Evolutionary conservation across 2,329 filamentous ascomycete genomes (phyloP).

Genomic region (Aureobasidium pullulans): DNA sequence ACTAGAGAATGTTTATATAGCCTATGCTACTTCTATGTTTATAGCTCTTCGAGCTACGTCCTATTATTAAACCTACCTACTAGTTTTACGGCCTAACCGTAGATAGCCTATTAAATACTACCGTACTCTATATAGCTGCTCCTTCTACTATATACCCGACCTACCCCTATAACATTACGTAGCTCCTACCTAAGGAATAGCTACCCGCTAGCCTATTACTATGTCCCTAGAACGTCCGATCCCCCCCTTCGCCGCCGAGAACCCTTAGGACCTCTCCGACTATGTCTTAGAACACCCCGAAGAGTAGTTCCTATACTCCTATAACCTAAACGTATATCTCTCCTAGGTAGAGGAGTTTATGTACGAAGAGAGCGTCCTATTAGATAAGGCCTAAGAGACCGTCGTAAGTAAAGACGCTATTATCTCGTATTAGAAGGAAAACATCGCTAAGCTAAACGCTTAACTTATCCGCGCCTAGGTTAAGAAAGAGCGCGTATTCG

Average conservation of each 20-base stretch:
- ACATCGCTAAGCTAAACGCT: neutral
- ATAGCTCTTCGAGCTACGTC: too few relatives aligned
- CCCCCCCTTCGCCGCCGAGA: neutral
- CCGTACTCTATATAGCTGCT: neutral
- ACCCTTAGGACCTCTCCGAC: neutral
- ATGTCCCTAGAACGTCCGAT: neutral
- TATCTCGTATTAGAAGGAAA: neutral
- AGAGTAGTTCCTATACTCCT: neutral
- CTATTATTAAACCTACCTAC: too few relatives aligned
- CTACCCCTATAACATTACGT: neutral
- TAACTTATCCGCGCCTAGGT: neutral
- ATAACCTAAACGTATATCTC: neutral
- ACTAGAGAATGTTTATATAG: too few relatives aligned
- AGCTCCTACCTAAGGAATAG: conserved; percentile 1
- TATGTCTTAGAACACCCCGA: neutral
- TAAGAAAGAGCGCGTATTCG: too few relatives aligned
- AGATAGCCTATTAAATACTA: neutral
- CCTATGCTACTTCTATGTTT: too few relatives aligned
- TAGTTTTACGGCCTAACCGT: too few relatives aligned
- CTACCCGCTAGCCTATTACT: neutral
- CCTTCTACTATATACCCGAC: neutral
- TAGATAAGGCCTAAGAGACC: neutral
- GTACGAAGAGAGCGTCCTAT: neutral
- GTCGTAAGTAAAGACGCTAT: neutral
- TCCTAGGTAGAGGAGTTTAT: too few relatives aligned